Evolutionary conservation across 179 eudicot genomes (phyloP).

Genomic region (Spergularia azorica): DNA sequence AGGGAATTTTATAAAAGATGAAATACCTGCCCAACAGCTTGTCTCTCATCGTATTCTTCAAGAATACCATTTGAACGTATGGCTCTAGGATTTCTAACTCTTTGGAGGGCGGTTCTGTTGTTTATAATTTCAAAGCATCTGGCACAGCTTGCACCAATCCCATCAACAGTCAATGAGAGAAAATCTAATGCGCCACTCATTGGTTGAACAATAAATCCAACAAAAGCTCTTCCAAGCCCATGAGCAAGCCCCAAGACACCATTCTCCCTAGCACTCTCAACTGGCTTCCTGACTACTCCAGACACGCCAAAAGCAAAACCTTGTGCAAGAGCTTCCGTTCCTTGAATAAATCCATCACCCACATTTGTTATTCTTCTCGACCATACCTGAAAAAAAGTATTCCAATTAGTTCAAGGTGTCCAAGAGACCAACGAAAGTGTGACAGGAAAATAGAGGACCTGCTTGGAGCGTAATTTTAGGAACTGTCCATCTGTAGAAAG

Average conservation of each 20-base stretch:
- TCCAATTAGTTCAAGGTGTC: conserved; percentile 19
- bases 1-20: background rate
- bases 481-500: conserved; percentile 99
- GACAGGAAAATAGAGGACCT: conserved; percentile 46
- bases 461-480: conserved; percentile 91
- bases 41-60: conserved; percentile 82
- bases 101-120: conserved; percentile 62
- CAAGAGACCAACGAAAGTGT: conserved; percentile 6
- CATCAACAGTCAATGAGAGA: conserved; percentile 95
- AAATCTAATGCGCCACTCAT: conserved; percentile 98
- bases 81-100: conserved; percentile 91
- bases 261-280: conserved; percentile 96
- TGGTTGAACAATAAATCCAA: conserved; percentile 92
- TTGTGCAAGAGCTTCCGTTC: conserved; percentile 99
- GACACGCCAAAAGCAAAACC: conserved; percentile 98
- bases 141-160: conserved; percentile 97
- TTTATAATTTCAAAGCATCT: conserved; percentile 85
- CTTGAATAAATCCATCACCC: conserved; percentile 94
- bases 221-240: conserved; percentile 90
- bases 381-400: conserved; percentile 60
- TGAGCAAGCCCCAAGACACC: conserved; percentile 97
- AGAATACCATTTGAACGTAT: conserved; percentile 79
- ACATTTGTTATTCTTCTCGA: conserved; percentile 94
- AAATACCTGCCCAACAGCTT: conserved; percentile 90
- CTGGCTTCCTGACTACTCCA: conserved; percentile 91